Conservation (phyloP, 1,139 yeast genomes). For the Diutina neorugosa region DNA sequence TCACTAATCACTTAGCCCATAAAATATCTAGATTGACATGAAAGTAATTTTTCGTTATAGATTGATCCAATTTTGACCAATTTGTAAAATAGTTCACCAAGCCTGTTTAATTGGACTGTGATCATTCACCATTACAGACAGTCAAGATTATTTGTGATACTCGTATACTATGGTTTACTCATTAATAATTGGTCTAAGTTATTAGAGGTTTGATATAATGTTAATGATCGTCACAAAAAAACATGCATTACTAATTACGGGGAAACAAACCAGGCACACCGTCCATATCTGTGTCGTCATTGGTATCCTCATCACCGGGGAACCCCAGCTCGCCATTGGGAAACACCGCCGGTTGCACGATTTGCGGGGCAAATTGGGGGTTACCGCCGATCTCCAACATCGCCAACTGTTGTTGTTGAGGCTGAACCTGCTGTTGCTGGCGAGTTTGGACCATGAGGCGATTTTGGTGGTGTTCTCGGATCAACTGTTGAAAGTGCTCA, state of each 20-base stretch:
- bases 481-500: conserved; percentile 24
- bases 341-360: conserved; percentile 31
- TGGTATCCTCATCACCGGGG: conserved; percentile 13
- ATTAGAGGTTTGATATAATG: too few relatives aligned
- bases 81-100: too few relatives aligned
- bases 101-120: not conserved
- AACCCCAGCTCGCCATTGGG: conserved; percentile 20
- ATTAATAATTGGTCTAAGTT: too few relatives aligned
- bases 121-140: too few relatives aligned
- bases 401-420: conserved; percentile 5
- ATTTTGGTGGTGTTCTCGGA: conserved; percentile 20
- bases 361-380: conserved; percentile 25
- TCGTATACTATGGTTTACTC: too few relatives aligned
- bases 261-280: conserved; percentile 23
- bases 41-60: too few relatives aligned
- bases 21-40: too few relatives aligned
- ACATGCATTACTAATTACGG: conserved; percentile 3
- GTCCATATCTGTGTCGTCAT: conserved; percentile 27
- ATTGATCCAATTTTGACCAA: too few relatives aligned
- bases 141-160: too few relatives aligned
- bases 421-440: conserved; percentile 8
- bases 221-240: too few relatives aligned
- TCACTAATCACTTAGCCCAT: too few relatives aligned
- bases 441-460: conserved; percentile 12
- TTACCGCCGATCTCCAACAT: not conserved